Conservation (phyloP, 23 red algal genomes). For the Chondrus crispus region DNA sequence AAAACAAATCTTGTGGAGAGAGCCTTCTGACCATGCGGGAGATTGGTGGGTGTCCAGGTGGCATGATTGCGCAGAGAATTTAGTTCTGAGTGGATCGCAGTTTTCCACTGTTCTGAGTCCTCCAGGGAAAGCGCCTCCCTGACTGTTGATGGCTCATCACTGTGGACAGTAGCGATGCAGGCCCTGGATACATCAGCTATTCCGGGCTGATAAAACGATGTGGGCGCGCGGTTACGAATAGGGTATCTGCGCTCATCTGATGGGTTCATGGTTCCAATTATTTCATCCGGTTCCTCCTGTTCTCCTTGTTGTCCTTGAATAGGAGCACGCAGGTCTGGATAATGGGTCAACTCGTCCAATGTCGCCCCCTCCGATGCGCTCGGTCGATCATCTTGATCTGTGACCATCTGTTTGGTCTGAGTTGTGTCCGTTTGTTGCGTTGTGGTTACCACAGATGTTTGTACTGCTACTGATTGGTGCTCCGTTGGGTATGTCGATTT, state of each 20-base stretch:
- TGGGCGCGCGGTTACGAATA: background rate
- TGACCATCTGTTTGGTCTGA: background rate
- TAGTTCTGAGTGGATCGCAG: background rate
- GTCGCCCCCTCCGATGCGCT: no score
- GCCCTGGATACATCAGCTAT: background rate
- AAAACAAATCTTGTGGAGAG: background rate
- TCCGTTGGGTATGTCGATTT: background rate
- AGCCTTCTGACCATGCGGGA: background rate
- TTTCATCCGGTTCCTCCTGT: background rate
- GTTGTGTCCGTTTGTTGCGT: background rate
- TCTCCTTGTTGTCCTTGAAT: background rate
- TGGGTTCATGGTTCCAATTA: no score
- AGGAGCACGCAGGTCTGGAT: background rate
- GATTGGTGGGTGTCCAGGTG: background rate
- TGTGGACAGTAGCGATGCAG: background rate
- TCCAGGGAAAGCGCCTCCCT: background rate
- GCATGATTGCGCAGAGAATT: background rate
- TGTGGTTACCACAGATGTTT: background rate
- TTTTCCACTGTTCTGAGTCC: slow-evolving; percentile 4
- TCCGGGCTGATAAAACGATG: background rate
- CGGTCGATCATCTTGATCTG: background rate
- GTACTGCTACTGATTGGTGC: background rate
- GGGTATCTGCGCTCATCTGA: background rate
- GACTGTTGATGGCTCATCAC: background rate
- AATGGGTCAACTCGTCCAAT: no score